These are phyloP conservation scores for Podospora conica DNA, from an alignment of 495 filamentous ascomycete genomes.

Conservation along the genomic window DNA sequence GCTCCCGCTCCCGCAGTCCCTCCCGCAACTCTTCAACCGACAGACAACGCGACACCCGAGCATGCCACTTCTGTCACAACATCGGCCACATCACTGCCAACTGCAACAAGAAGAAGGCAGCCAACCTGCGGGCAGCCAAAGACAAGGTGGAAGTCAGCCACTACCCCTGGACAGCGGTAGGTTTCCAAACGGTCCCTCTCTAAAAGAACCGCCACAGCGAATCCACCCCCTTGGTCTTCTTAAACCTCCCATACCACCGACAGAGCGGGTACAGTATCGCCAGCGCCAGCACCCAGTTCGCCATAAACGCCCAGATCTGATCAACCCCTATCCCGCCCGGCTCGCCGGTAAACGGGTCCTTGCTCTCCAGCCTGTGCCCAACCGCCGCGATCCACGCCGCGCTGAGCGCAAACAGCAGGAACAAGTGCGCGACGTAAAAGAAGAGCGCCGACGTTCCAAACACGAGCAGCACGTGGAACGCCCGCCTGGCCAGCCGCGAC, in stretches of 20 bases:
- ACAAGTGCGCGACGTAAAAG: conserved; percentile 28
- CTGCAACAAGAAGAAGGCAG: too few species aligned
- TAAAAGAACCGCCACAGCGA: conserved; percentile 35
- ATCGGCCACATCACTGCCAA: too few species aligned
- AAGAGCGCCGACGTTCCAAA: conserved; percentile 34
- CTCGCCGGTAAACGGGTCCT: not conserved
- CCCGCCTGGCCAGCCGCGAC: conserved; percentile 7
- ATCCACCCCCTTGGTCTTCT: conserved; percentile 22
- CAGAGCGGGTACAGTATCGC: conserved; percentile 26
- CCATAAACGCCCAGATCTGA: conserved; percentile 22
- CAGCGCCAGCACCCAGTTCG: conserved; percentile 11
- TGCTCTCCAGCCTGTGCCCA: conserved; percentile 11
- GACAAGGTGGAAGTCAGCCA: too few species aligned
- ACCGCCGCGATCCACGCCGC: not conserved
- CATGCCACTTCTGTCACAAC: too few species aligned
- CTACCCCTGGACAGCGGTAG: too few species aligned
- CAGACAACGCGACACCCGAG: too few species aligned
- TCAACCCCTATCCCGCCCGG: conserved; percentile 13
- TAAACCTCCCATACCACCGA: conserved; percentile 27
- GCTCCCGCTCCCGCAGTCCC: too few species aligned
- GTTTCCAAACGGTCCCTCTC: too few species aligned
- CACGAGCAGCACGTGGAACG: conserved; percentile 21
- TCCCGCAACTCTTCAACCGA: too few species aligned
- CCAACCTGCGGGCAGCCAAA: too few species aligned
- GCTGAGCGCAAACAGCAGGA: conserved; percentile 17